Conservation (phyloP, 805 yeast genomes). For the Metschnikowia peoriensis region DNA sequence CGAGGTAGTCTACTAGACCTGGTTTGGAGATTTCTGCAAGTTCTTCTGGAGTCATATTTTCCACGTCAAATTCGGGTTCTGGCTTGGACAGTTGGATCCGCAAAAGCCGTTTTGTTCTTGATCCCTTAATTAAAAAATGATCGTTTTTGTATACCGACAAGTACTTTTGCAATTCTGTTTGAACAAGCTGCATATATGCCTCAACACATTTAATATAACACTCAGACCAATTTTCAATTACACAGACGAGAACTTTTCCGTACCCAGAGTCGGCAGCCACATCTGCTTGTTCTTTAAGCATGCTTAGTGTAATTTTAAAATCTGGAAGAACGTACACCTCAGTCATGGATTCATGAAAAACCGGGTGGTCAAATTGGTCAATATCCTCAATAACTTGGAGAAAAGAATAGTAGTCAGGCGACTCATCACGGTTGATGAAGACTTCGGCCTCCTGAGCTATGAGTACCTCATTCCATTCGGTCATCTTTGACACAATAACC, state of each 20-base stretch:
- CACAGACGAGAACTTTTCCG: conserved; percentile 75
- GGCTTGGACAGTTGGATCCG: conserved; percentile 18
- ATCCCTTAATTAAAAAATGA: conserved; percentile 42
- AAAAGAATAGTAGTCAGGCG: conserved; percentile 74
- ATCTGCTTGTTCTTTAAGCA: conserved; percentile 86
- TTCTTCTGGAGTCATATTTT: conserved; percentile 41
- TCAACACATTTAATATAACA: conserved; percentile 60
- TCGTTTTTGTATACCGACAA: conserved; percentile 43
- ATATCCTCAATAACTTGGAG: conserved; percentile 39
- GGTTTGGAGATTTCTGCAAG: conserved; percentile 44
- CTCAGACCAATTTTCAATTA: conserved; percentile 65
- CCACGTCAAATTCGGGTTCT: conserved; percentile 27
- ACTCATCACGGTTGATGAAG: conserved; percentile 61
- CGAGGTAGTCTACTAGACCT: conserved; percentile 76
- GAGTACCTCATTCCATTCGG: conserved; percentile 79
- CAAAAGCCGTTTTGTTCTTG: conserved; percentile 38
- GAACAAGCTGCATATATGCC: conserved; percentile 58
- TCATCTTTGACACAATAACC: conserved; percentile 68
- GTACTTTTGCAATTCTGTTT: conserved; percentile 40
- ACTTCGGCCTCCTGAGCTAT: conserved; percentile 62
- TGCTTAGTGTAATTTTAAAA: conserved; percentile 72
- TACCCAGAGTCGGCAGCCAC: conserved; percentile 84
- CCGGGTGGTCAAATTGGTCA: conserved; percentile 33
- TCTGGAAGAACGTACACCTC: conserved; percentile 66
- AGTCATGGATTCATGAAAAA: conserved; percentile 38